A percentile compares a stretch with the other conserved stretches of the same genome.
phyloP scores from a whole-genome alignment of 495 filamentous ascomycete species.

The Astrothelium macrocarpum region DNA sequence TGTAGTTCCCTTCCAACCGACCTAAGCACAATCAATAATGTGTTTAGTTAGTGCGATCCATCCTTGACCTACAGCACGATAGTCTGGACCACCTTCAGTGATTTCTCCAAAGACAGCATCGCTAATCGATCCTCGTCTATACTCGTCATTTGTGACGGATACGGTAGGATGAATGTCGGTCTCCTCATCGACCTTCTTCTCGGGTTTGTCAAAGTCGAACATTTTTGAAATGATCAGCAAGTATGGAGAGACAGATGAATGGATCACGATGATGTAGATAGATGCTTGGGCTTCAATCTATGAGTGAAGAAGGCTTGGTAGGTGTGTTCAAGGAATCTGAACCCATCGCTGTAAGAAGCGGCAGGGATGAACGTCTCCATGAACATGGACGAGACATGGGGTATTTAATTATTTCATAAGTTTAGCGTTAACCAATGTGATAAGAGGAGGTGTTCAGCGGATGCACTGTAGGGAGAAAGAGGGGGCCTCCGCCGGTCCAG shows the following conservation, averaged over 20 bases:
- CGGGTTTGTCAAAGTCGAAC: neutral
- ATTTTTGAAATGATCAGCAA: neutral
- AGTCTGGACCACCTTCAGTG: slow-evolving; percentile 11
- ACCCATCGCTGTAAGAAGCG: neutral
- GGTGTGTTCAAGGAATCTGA: neutral
- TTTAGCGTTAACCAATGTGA: neutral
- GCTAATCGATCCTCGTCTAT: neutral
- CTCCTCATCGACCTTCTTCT: slow-evolving; percentile 3
- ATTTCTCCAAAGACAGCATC: slow-evolving; percentile 9
- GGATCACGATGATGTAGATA: neutral
- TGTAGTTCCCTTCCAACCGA: slow-evolving; percentile 9
- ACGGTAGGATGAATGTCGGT: neutral
- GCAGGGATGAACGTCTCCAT: neutral
- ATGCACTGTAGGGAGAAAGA: neutral
- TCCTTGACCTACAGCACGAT: slow-evolving; percentile 8
- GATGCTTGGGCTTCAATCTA: neutral
- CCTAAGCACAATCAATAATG: slow-evolving; percentile 4
- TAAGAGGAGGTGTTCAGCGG: neutral
- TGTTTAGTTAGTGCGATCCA: neutral
- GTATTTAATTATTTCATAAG: neutral
- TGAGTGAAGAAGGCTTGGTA: neutral
- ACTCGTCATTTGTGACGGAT: neutral
- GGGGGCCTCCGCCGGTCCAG: neutral
- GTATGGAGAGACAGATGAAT: neutral
- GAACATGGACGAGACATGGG: neutral